These are phyloP conservation scores for Saccharata proteae DNA, from an alignment of 2,329 filamentous ascomycete genomes.

Conservation along the genomic window DNA sequence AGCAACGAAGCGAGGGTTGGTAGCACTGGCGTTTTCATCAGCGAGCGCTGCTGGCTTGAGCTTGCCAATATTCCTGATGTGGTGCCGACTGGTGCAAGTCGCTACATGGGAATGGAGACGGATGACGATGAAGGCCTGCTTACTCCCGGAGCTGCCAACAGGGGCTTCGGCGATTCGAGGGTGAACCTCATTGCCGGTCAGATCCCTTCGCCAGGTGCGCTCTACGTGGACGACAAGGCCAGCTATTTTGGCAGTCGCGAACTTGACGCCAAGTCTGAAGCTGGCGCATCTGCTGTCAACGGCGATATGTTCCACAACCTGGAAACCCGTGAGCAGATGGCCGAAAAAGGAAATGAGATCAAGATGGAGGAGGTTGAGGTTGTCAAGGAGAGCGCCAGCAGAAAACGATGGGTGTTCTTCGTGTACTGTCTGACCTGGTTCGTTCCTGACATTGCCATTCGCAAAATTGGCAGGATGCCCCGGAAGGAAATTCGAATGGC, in stretches of 20 bases:
- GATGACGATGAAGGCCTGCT: constrained; percentile 43
- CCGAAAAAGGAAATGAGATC: constrained; percentile 87
- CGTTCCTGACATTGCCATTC: constrained; percentile 73
- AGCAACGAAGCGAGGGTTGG: constrained; percentile 82
- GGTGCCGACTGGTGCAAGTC: constrained; percentile 44
- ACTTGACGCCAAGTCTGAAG: constrained; percentile 76
- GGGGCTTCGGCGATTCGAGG: constrained; percentile 47
- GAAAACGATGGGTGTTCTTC: constrained; percentile 81
- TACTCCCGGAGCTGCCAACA: constrained; percentile 39
- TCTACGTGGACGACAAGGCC: constrained; percentile 63
- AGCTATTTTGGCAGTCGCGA: constrained; percentile 76
- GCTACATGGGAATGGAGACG: constrained; percentile 41
- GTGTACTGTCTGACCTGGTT: constrained; percentile 79
- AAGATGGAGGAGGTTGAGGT: constrained; percentile 85
- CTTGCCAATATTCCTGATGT: constrained; percentile 62
- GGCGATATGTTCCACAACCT: constrained; percentile 98
- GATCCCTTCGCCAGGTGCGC: constrained; percentile 44
- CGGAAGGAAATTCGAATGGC: constrained; percentile 86
- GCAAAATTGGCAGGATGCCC: constrained; percentile 67
- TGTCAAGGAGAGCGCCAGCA: constrained; percentile 60
- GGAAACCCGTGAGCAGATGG: constrained; percentile 86
- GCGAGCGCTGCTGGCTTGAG: constrained; percentile 91
- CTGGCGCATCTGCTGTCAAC: constrained; percentile 77
- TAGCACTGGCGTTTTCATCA: constrained; percentile 87
- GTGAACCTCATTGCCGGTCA: constrained; percentile 37